phyloP scores from a whole-genome alignment of 192 early-diverging fungal species.

The Cladochytrium replicatum region DNA sequence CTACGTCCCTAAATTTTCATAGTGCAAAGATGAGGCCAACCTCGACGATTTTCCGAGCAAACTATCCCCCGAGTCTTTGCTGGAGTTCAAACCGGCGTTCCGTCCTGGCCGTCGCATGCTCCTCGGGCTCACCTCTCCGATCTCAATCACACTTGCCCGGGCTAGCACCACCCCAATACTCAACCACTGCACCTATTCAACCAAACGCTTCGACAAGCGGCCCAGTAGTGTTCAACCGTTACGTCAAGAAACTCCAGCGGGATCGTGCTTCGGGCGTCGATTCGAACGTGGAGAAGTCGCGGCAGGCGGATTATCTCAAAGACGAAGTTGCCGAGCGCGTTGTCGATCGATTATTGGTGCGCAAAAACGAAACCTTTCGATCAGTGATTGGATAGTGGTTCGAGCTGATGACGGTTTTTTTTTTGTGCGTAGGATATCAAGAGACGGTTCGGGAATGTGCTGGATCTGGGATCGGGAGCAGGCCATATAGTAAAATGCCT shows the following conservation, averaged over 20 bases:
- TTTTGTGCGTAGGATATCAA: constrained; percentile 68
- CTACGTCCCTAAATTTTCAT: too few species aligned
- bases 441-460: constrained; percentile 68
- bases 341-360: constrained; percentile 75
- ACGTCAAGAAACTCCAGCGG: constrained; percentile 64
- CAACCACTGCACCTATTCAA: too few species aligned
- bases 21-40: too few species aligned
- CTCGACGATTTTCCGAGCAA: too few species aligned
- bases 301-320: constrained; percentile 78
- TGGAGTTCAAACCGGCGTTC: too few species aligned
- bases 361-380: neutral
- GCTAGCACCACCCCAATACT: too few species aligned
- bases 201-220: neutral
- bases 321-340: constrained; percentile 83
- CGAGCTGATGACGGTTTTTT: constrained; percentile 4
- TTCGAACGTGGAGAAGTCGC: constrained; percentile 42
- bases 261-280: constrained; percentile 57
- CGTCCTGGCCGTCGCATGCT: too few species aligned
- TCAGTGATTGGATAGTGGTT: neutral
- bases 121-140: too few species aligned
- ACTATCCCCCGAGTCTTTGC: too few species aligned
- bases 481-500: constrained; percentile 85
- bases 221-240: constrained; percentile 67
- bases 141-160: too few species aligned
- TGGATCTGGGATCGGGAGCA: constrained; percentile 81